Evolutionary conservation across 2,329 filamentous ascomycete species (phyloP).

Genomic region (Capronia coronata): DNA sequence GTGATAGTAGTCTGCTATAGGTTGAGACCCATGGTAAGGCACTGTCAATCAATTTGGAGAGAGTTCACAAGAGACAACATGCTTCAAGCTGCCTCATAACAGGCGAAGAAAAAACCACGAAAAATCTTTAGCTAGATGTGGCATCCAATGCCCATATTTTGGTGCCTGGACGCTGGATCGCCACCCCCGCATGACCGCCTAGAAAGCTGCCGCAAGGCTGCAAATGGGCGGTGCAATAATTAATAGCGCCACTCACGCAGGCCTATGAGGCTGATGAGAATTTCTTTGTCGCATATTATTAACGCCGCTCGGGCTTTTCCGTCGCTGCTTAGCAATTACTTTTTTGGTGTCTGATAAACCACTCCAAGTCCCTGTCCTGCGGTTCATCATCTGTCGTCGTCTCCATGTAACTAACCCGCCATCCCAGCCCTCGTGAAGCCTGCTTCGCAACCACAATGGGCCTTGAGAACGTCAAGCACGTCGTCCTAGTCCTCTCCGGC

Average conservation of each 20-base stretch:
- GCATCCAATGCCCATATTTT: neutral
- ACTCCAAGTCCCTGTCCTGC: neutral
- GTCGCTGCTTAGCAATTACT: slow-evolving; percentile 6
- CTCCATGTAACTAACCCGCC: too few species aligned
- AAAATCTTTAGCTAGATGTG: neutral
- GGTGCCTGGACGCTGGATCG: neutral
- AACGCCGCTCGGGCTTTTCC: neutral
- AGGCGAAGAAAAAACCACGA: too few species aligned
- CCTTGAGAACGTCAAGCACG: slow-evolving; percentile 24
- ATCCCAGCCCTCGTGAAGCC: too few species aligned
- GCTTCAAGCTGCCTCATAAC: too few species aligned
- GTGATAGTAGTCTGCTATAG: too few species aligned
- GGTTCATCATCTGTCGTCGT: neutral
- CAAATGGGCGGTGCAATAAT: neutral
- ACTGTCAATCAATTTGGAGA: too few species aligned
- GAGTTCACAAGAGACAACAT: too few species aligned
- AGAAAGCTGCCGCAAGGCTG: neutral
- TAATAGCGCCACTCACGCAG: neutral
- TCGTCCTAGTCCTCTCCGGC: slow-evolving; percentile 66
- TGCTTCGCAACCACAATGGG: too few species aligned
- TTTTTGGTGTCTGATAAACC: neutral
- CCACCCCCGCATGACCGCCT: neutral
- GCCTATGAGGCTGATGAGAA: neutral
- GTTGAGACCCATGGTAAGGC: too few species aligned
- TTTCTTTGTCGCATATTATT: neutral